Evolutionary conservation across 2,329 filamentous ascomycete species (phyloP).

Genomic region (Pseudogymnoascus sp.): DNA sequence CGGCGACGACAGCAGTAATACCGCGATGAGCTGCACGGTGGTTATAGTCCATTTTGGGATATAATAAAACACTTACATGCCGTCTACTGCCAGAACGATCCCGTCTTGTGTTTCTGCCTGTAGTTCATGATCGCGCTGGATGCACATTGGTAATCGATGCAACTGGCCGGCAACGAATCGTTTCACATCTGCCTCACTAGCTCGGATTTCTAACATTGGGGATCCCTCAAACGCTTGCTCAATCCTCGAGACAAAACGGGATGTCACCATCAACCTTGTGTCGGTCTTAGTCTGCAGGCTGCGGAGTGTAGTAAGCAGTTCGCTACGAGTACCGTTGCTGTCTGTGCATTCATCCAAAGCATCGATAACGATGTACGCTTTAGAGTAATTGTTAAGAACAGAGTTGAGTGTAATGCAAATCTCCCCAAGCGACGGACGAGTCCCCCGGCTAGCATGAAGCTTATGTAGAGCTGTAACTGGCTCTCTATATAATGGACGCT

Average conservation of each 20-base stretch:
- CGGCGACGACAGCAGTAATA: no score
- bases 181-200: neutral
- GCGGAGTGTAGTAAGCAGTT: neutral
- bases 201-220: neutral
- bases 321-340: neutral
- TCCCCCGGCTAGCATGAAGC: neutral
- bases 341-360: conserved; percentile 17
- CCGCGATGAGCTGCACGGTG: no score
- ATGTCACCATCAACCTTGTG: neutral
- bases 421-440: conserved; percentile 10
- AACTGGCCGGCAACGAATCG: neutral
- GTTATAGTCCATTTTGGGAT: neutral
- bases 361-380: conserved; percentile 17
- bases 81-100: neutral
- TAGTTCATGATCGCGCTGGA: neutral
- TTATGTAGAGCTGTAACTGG: neutral
- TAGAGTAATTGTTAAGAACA: conserved; percentile 16
- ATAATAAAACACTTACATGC: neutral
- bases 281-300: neutral
- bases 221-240: conserved; percentile 44
- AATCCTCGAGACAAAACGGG: conserved; percentile 43
- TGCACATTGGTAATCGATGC: neutral
- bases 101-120: neutral
- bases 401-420: conserved; percentile 14
- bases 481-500: neutral